Evolutionary conservation across 164 flowering plant species (phyloP), one percentile per base, ranked within the genome.

Genomic region (Macadamia integrifolia): DNA sequence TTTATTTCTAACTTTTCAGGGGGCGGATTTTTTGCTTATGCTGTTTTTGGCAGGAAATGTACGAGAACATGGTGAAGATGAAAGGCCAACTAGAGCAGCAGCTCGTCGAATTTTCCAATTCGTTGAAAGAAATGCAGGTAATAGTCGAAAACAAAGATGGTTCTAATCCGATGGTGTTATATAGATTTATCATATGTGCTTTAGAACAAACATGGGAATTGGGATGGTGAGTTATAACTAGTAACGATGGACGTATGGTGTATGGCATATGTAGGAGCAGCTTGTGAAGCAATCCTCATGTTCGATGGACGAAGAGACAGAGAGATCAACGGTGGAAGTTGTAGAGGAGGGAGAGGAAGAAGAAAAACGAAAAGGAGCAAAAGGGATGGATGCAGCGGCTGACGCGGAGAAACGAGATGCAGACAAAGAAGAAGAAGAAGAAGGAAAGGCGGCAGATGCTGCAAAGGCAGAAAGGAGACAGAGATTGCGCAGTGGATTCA

Each of bases 401-500:
- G 40, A 35, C 40, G 40, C 5, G 40, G 49, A 48, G 59, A 59
- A 70, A 79, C 82, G 49, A 80, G 83, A 32, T 48, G 46, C 55
- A 46, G 58, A 23, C 35, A 65, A 53, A 44, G 6, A 53, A n/a
- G 23, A 23, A n/a, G n/a, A n/a, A 23, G 23, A 23, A 23, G 69
- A 53, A 57, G 71, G 44, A 57, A 66, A 52, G 71, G 71, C 35
- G 23, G 66, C 63, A 49, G 72, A 64, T 43, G 82, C 72, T 62
- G 82, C 71, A 72, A 84, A 72, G 58, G 87, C 85, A 72, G 85
- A 83, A 6, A 85, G 75, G 71, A 76, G 80, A 50, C 76, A 84
- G 86, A 23, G 23, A 75, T 82, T 83, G 66, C 86, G 78, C 75
- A 90, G 97, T 74, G 97, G 96, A 6, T 89, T 89, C 85, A 86